Percentiles rank a stretch among this genome's conserved stretches.
phyloP scores from a whole-genome alignment of 108 stramenopile species.

The Nitzschia inconspicua region DNA sequence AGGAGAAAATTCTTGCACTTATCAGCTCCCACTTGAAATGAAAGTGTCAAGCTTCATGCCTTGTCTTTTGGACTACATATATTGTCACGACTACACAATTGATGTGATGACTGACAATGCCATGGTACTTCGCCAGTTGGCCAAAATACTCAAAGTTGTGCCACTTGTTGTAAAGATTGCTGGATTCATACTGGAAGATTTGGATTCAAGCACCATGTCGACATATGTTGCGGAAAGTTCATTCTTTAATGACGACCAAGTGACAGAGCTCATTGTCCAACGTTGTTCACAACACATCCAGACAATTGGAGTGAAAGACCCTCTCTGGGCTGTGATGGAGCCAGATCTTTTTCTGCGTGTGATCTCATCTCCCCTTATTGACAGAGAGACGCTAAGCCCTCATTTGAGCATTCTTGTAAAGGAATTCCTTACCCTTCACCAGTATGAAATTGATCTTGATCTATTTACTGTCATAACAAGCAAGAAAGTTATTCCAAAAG shows the following conservation, averaged over 20 bases:
- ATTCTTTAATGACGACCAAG: constrained; percentile 6
- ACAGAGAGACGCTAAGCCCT: constrained; percentile 4
- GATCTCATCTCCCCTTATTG: constrained; percentile 27
- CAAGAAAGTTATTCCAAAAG: constrained; percentile 14
- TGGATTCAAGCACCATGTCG: constrained; percentile 20
- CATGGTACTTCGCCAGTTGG: constrained; percentile 20
- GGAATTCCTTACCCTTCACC: constrained; percentile 23
- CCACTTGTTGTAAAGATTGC: constrained; percentile 6
- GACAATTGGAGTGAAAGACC: neutral
- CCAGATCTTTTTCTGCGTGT: constrained; percentile 24
- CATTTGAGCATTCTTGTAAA: constrained; percentile 30
- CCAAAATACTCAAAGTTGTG: constrained; percentile 17
- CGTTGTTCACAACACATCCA: constrained; percentile 23
- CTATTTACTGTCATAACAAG: constrained; percentile 17
- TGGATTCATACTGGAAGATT: constrained; percentile 26
- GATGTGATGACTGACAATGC: constrained; percentile 21
- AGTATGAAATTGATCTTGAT: constrained; percentile 20
- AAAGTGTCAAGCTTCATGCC: constrained; percentile 9
- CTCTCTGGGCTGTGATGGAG: constrained; percentile 25
- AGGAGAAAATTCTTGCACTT: neutral
- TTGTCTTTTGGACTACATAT: constrained; percentile 25
- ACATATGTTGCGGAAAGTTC: constrained; percentile 17
- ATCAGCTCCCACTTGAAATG: constrained; percentile 11
- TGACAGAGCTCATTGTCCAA: constrained; percentile 10
- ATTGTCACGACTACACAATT: constrained; percentile 10